Base-by-base conservation (phyloP, 164 flowering plant genomes). In the Nymphaea colorata region DNA sequence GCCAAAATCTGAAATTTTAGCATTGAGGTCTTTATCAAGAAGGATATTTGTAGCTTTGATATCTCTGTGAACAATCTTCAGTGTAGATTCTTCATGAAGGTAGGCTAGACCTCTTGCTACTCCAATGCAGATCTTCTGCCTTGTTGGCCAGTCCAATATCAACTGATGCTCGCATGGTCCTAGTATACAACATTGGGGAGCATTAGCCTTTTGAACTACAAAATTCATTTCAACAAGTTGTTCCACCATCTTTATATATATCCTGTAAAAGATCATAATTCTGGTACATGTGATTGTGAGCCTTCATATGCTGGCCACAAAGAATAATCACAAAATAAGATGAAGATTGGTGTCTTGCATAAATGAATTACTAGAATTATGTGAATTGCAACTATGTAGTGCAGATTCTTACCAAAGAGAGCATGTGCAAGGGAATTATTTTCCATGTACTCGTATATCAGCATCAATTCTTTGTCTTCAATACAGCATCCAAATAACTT, bases 361-460 rank as follows among this genome's bases (percentile, higher is more conserved):
- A 25, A 25, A 25, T 25, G 1, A 1, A 25, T 25, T 25, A 25
- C 36, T 25, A 25, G 36, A 25, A 25, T 25, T 1, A 25, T 25
- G 36, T 25, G 36, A 1, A 25, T 25, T 25, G 36, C 36, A 0
- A 25, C 36, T 25, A 25, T 25, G 36, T 25, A 25, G 36, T 25
- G 36, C 36, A 25, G 36, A 25, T 25, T 17, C 42, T 36, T 80
- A 86, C 90, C 88, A 69, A 87, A 87, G 53, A 88, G 77, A 55
- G 93, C 86, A 67, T 84, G 86, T 10, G 85, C 90, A 45, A 87
- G 87, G 68, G 84, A 76, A 66, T 87, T 87, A 53, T 87, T 88
- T 72, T 82, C 88, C 85, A 88, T 53, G 81, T 85, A 88, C 61
- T 88, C 91, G 66, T 88, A 88, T 11, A 87, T 71, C n/a, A 88